Evolutionary conservation across 2,329 filamentous ascomycete genomes (phyloP), one percentile per base, ranked within the genome.

Genomic region (Penicillium thymicola): DNA sequence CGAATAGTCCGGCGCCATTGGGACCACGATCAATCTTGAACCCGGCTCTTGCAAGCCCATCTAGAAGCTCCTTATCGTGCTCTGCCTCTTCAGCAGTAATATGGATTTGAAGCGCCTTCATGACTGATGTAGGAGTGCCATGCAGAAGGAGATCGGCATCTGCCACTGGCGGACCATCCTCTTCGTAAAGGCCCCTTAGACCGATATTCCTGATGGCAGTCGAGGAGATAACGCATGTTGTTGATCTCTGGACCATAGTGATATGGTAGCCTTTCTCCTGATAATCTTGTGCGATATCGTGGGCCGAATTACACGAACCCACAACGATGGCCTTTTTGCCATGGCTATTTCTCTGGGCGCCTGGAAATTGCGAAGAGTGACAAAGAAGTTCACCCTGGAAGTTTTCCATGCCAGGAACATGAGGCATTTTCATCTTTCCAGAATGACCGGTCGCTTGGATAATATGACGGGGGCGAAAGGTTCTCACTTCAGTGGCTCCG

Each of bases 211-310:
- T 8, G 13, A 41, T 41, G 13, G 38, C 18, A 23, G 11, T 2
- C 6, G 38, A 41, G 21, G 38, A 41, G 21, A 41, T 41, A 41
- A 41, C 16, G 38, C 38, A 41, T 4, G 38, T 41, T 23, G 38
- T 41, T 0, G 38, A 41, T 41, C 38, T 41, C 38, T 41, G 38
- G 5, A 41, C 38, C 38, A 41, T 41, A 23, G 38, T 41, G 0
- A 41, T 41, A 2, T 83, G 75, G 59, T 85, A 86, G 0, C 87
- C 88, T 48, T 85, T 83, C 63, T 89, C 85, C 37, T 82, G 78
- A 63, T 81, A 89, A 59, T 89, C 85, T 55, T 89, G 85, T 0
- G 85, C 82, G 55, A 89, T 89, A 60, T 89, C 87, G 64, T 88
- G 85, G 5, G 79, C 85, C 0, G 84, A 88, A 70, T 89, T 89